Base-by-base conservation (phyloP, 305 asterid genomes). In the Fraxinus sp. region DNA sequence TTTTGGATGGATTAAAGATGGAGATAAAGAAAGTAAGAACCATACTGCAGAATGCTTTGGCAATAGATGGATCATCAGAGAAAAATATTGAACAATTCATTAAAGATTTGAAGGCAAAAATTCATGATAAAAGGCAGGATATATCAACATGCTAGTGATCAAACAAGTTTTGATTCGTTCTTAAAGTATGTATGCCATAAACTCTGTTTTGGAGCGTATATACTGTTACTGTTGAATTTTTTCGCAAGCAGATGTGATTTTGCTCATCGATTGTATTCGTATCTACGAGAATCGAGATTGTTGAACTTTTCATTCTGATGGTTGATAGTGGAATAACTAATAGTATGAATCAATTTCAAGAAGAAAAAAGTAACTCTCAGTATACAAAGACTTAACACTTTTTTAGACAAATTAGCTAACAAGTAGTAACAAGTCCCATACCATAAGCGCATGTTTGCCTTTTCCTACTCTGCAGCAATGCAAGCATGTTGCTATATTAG, bases 11-110 rank as follows among this genome's bases (percentile, higher is more conserved):
- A 73, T 18, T 91, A 83, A 91, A 86, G 78, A 41, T 78, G 20
- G 81, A 86, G 57, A 80, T 86, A 37, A 73, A 74, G 74, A 66
- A 64, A 59, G 86, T 92, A n/a, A 86, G 85, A n/a, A 76, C n/a
- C 73, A 84, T 20, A 20, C 77, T 91, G 71, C 89, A 86, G 39
- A 80, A 82, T 73, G 96, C 94, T 46, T 57, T 89, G 62, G 89
- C 84, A 10, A 28, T 13, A 11, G 89, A 79, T 85, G 96, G 97
- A 55, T 91, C 96, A 7, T 88, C 94, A 0, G 88, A 86, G 78
- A 85, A 10, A 20, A 89, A 85, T 37, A 87, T 88, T 37, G 83
- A 83, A 73, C 83, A 76, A 8, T 90, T 91, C 46, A 79, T 92
- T 44, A 49, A 82, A 32, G 89, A 88, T 68, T 85, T 92, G 80